Evolutionary conservation across 192 early-diverging fungal species (phyloP).

Genomic region (Linnemannia hyalina): DNA sequence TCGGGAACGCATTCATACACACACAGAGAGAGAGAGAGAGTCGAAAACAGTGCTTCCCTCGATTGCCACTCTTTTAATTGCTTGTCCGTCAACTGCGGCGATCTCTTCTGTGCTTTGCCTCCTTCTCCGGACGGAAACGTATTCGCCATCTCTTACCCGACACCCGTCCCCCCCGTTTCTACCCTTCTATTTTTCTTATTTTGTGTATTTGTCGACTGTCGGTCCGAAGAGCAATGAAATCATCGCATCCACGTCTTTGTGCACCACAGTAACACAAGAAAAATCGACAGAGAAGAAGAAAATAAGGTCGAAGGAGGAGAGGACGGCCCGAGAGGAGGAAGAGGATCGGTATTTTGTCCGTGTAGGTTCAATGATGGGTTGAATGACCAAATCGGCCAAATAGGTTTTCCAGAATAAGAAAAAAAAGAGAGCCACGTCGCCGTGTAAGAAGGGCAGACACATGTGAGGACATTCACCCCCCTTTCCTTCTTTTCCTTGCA

Average conservation of each 20-base stretch:
- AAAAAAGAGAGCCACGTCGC: not conserved
- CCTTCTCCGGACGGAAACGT: too few species aligned
- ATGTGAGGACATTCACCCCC: not conserved
- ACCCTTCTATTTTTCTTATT: too few species aligned
- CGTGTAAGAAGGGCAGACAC: not conserved
- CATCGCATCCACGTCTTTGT: not conserved
- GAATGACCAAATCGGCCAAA: not conserved
- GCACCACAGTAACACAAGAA: conserved; percentile 6
- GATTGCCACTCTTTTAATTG: not conserved
- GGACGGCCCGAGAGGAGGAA: not conserved
- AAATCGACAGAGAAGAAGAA: not conserved
- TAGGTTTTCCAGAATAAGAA: not conserved
- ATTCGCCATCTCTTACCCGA: too few species aligned
- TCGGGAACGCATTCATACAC: not conserved
- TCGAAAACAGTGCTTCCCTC: not conserved
- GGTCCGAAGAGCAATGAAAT: not conserved
- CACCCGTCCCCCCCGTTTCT: too few species aligned
- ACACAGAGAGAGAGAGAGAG: not conserved
- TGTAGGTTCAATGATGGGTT: not conserved
- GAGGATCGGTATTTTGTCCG: not conserved
- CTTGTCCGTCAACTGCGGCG: not conserved
- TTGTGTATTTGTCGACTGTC: too few species aligned
- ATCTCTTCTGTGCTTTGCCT: not conserved
- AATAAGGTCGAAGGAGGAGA: not conserved
- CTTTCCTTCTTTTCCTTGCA: not conserved